These are phyloP conservation scores for Fusarium concolor DNA, from an alignment of 2,329 filamentous ascomycete species.

Conservation along the genomic window DNA sequence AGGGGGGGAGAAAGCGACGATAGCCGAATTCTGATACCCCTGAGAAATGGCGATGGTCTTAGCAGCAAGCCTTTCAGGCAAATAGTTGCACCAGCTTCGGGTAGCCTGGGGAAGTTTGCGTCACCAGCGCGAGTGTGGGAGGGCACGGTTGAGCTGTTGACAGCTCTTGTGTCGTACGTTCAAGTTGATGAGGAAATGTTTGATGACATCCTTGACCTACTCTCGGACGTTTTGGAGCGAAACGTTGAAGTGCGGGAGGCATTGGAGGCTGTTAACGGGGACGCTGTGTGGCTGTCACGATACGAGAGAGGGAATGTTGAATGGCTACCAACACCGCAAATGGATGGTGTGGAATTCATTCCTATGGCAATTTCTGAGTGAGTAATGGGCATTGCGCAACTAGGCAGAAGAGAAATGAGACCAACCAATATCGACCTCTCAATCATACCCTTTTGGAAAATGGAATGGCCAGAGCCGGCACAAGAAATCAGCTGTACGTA, in stretches of 20 bases:
- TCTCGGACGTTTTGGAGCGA: conserved; percentile 63
- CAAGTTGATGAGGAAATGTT: conserved; percentile 75
- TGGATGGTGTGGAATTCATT: conserved; percentile 58
- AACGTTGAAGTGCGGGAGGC: conserved; percentile 64
- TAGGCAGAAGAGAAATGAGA: conserved; percentile 13
- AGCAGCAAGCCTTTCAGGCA: conserved; percentile 27
- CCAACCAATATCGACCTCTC: conserved; percentile 17
- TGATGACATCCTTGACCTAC: conserved; percentile 75
- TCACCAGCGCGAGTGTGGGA: conserved; percentile 74
- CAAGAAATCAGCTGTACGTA: too few relatives aligned
- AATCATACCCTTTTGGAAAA: conserved; percentile 13
- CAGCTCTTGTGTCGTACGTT: conserved; percentile 71
- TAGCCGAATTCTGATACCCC: conserved; percentile 51
- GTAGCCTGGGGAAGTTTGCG: conserved; percentile 67
- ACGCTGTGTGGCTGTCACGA: conserved; percentile 80
- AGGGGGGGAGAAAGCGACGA: conserved; percentile 31
- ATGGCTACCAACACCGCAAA: conserved; percentile 52
- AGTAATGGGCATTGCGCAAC: conserved; percentile 10
- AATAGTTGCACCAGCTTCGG: conserved; percentile 30
- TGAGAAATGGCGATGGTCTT: conserved; percentile 42
- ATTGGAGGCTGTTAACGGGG: conserved; percentile 74
- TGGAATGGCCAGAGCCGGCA: conserved; percentile 31
- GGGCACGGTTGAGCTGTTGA: conserved; percentile 68
- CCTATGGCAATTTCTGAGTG: conserved; percentile 41
- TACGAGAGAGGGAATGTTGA: conserved; percentile 60